Evolutionary conservation across 2,329 filamentous ascomycete species (phyloP).

Genomic region (Chaetomiaceae sp.): DNA sequence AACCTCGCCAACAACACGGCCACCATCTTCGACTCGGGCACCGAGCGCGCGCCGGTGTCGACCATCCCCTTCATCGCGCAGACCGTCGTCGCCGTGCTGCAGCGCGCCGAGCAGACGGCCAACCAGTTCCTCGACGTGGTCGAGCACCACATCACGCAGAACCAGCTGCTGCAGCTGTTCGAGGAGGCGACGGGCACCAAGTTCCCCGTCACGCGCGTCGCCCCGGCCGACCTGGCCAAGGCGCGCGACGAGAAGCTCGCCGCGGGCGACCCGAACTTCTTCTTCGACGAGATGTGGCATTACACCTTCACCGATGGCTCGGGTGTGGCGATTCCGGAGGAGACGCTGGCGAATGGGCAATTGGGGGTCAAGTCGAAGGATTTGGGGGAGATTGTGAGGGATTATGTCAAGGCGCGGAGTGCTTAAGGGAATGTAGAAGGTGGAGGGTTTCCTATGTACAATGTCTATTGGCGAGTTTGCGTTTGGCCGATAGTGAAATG

Average conservation of each 20-base stretch:
- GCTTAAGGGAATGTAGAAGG: no score
- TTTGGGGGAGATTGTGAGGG: background rate
- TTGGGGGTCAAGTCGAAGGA: background rate
- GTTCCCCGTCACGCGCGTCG: slow-evolving; percentile 40
- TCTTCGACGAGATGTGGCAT: slow-evolving; percentile 19
- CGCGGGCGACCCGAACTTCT: slow-evolving; percentile 32
- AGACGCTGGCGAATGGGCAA: slow-evolving; percentile 3
- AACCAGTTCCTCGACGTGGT: slow-evolving; percentile 53
- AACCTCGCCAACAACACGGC: slow-evolving; percentile 41
- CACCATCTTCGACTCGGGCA: slow-evolving; percentile 49
- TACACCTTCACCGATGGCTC: slow-evolving; percentile 33
- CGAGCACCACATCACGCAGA: slow-evolving; percentile 49
- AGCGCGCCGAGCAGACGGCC: slow-evolving; percentile 40
- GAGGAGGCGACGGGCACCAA: slow-evolving; percentile 46
- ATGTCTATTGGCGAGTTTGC: no score
- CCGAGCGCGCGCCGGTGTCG: slow-evolving; percentile 42
- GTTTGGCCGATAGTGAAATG: no score
- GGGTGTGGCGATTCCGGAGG: slow-evolving; percentile 23
- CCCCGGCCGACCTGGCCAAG: slow-evolving; percentile 30
- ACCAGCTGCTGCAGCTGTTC: slow-evolving; percentile 44
- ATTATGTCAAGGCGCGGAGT: background rate
- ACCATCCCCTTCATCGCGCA: slow-evolving; percentile 46
- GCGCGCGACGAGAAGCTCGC: slow-evolving; percentile 34
- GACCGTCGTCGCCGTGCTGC: slow-evolving; percentile 45
- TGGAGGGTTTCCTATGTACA: no score